Conservation (phyloP, 2,329 filamentous ascomycete species). For the Hymenoscyphus occultus region DNA sequence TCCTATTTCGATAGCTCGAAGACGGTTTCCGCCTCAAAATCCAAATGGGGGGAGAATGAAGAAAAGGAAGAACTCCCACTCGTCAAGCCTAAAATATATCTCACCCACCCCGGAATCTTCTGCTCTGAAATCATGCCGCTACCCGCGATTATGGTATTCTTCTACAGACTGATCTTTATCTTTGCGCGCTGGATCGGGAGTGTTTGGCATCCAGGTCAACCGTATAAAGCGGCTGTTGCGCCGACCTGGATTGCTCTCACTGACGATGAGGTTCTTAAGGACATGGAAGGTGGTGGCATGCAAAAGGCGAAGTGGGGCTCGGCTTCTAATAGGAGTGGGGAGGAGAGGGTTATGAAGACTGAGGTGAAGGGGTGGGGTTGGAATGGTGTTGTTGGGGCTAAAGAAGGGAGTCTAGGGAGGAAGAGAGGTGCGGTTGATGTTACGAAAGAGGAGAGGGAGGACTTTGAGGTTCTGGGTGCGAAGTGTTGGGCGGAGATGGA, state of each 20-base stretch:
- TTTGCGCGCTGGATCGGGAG: slow-evolving; percentile 76
- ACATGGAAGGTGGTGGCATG: slow-evolving; percentile 43
- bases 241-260: slow-evolving; percentile 77
- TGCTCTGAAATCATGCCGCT: slow-evolving; percentile 79
- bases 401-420: slow-evolving; percentile 54
- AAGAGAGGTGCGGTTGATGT: slow-evolving; percentile 56
- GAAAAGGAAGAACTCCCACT: slow-evolving; percentile 13
- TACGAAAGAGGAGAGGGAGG: slow-evolving; percentile 56
- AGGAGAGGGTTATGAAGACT: slow-evolving; percentile 66
- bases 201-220: slow-evolving; percentile 78
- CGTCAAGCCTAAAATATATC: slow-evolving; percentile 63
- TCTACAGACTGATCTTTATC: slow-evolving; percentile 67
- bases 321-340: slow-evolving; percentile 56
- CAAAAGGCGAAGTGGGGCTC: slow-evolving; percentile 81
- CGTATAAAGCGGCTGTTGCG: slow-evolving; percentile 73
- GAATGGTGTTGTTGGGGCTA: slow-evolving; percentile 51
- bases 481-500: slow-evolving; percentile 71
- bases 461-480: slow-evolving; percentile 61
- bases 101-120: slow-evolving; percentile 84
- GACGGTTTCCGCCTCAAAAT: slow-evolving; percentile 26
- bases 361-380: slow-evolving; percentile 87
- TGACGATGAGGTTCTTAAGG: slow-evolving; percentile 59
- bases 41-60: slow-evolving; percentile 19
- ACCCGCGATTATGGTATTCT: slow-evolving; percentile 63
- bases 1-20: slow-evolving; percentile 51